Base-by-base conservation (phyloP, 2,329 filamentous ascomycete genomes). In the Claviceps fusiformis region DNA sequence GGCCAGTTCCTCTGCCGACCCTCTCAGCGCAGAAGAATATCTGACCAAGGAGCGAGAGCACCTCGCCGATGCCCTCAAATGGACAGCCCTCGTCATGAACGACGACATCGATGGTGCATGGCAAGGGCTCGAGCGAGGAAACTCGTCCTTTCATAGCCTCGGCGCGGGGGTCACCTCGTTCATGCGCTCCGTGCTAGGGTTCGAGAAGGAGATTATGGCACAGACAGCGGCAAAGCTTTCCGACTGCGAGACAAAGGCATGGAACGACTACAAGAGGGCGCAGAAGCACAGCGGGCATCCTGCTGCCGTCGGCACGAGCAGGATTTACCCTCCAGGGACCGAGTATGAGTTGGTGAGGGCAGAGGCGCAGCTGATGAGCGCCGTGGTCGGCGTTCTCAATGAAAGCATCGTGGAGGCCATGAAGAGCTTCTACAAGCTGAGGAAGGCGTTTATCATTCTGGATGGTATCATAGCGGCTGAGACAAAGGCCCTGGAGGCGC, bases 391-490 rank as follows among this genome's bases (percentile, higher is more conserved):
- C 0, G 88, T 97, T 17, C 73, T 97, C 62, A 95, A 95, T 61
- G 93, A 97, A 73, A 95, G 88, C 66, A 71, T 97, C 62, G 92
- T 91, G 0, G 93, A 97, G 68, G 89, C 84, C 17, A 81, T 97
- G 68, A 89, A 86, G 70, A 89, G 89, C 6, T 97, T 97, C 65
- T 95, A 95, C 66, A 95, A 93, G 70, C 71, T 97, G 62, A 79
- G 92, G 58, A 95, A 95, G 67, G 92, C 92, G 0, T 97, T 87
- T 64, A 73, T 89, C 44, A 86, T 89, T 0, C 75, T 98, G 3
- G 87, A 95, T 63, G 78, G 77, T 10, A 87, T 98, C 55, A 77
- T 91, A 65, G 79, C 86, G 57, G 80, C 85, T 39, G 91, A 95
- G 70, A 78, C 78, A 29, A 81, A 78, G 58, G 56, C 55, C 13